phyloP scores from a whole-genome alignment of 129 eudicot species.

The Chrysanthemum seticuspe region DNA sequence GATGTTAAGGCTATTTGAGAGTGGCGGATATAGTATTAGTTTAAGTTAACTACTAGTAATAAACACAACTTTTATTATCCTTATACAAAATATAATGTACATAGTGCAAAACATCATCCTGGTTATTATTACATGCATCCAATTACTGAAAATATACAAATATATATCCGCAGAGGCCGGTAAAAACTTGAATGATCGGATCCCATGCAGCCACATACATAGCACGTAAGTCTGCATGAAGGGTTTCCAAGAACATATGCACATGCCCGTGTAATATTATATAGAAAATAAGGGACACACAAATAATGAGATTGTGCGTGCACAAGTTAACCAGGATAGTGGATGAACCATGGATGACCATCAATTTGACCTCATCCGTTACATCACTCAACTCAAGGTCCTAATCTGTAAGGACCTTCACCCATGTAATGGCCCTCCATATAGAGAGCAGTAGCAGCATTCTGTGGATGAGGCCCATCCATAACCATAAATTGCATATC shows the following conservation, averaged over 20 bases:
- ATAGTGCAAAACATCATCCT: conserved; percentile 22
- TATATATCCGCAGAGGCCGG: conserved; percentile 9
- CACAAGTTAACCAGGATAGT: conserved; percentile 12
- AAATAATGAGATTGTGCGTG: conserved; percentile 19
- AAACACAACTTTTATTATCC: conserved; percentile 21
- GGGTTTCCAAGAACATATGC: conserved; percentile 19
- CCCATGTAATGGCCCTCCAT: conserved; percentile 93
- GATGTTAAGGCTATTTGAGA: too few relatives aligned
- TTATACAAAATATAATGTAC: conserved; percentile 12
- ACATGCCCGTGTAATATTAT: not conserved
- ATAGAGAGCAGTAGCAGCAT: conserved; percentile 60
- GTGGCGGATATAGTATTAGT: too few relatives aligned
- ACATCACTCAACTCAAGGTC: conserved; percentile 43
- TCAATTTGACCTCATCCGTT: not conserved
- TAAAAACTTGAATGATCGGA: conserved; percentile 11
- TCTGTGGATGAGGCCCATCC: conserved; percentile 95
- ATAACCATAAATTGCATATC: conserved; percentile 99
- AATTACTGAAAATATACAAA: conserved; percentile 18
- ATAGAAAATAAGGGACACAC: not conserved
- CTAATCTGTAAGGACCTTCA: conserved; percentile 82
- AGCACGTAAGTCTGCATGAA: not conserved
- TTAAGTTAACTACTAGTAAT: not conserved
- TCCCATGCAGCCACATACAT: conserved; percentile 2
- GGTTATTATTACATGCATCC: conserved; percentile 20
- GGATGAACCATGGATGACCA: not conserved